Evolutionary conservation across 2,329 filamentous ascomycete genomes (phyloP), one percentile per base, ranked within the genome.

Genomic region (Lachnellula arida): DNA sequence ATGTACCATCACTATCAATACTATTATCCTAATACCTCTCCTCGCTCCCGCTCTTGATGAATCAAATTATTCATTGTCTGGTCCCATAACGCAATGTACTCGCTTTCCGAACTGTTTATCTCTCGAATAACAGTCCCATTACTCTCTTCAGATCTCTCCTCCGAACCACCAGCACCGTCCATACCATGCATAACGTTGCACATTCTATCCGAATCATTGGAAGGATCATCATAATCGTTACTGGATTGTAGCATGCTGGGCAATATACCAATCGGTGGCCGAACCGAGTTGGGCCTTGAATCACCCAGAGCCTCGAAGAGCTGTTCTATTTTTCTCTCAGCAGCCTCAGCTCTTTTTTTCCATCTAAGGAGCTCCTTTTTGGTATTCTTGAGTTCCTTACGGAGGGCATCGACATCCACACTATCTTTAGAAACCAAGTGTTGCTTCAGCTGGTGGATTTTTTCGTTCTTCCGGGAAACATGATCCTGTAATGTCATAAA

Each of bases 301-400:
- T n/a, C 8, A 4, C 4, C 32, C 11, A 58, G 51, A 28, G 57
- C 22, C 17, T 58, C 59, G 8, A 46, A 55, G 2, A 67, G 47
- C 3, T 77, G 73, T 4, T 74, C 72, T 17, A 84, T 65, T 49
- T 78, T 74, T 57, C 71, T 74, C 70, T 87, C 82, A 0, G 82
- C 81, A 4, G 74, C 72, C 63, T 82, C 76, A 0, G 84, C 84
- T 34, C 81, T 73, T 34, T 73, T 74, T 59, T 74, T 78, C 84
- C 83, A 87, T 58, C 71, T 74, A 32, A 70, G 63, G 35, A 72
- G 66, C 47, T 81, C 77, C 35, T 70, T 67, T 50, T 73, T 74
- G 3, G 73, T 68, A 19, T 71, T 69, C 19, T 76, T 68, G 46
- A 85, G 63, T 60, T 80, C 73, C 60, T 81, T 76, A 52, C 74